Evolutionary conservation across 2,329 filamentous ascomycete species (phyloP).

Genomic region (Aspergillus sp.): DNA sequence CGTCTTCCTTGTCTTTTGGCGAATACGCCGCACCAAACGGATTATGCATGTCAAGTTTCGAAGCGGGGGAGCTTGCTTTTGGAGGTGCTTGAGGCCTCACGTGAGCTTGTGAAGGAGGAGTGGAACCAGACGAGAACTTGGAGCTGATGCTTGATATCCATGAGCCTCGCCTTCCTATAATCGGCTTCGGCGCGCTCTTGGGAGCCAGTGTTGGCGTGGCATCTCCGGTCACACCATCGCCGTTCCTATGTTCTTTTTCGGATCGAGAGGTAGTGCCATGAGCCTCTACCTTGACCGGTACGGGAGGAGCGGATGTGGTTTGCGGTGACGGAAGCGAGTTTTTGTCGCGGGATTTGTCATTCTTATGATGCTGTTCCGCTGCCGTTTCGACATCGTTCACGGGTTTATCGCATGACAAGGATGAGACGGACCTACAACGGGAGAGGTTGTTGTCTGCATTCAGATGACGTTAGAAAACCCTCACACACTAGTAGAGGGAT

Average conservation of each 20-base stretch:
- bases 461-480: constrained; percentile 8
- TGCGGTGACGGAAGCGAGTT: constrained; percentile 24
- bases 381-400: constrained; percentile 28
- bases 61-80: constrained; percentile 38
- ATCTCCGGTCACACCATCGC: constrained; percentile 26
- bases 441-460: constrained; percentile 37
- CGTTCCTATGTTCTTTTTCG: constrained; percentile 25
- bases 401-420: constrained; percentile 35
- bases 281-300: constrained; percentile 21
- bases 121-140: constrained; percentile 73
- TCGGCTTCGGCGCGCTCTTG: constrained; percentile 35
- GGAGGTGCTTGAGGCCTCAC: constrained; percentile 36
- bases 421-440: constrained; percentile 42
- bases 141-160: constrained; percentile 95
- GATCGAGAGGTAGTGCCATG: constrained; percentile 22
- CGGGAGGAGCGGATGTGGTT: constrained; percentile 17
- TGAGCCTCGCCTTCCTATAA: constrained; percentile 67
- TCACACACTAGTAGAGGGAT: background rate
- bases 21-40: constrained; percentile 51
- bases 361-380: constrained; percentile 21
- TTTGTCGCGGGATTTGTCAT: constrained; percentile 32
- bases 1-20: constrained; percentile 50
- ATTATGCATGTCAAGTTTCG: constrained; percentile 45
- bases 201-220: constrained; percentile 24
- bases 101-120: constrained; percentile 44